Evolutionary conservation across 2,329 filamentous ascomycete genomes (phyloP).

Genomic region (Colletotrichum ledebouriae): DNA sequence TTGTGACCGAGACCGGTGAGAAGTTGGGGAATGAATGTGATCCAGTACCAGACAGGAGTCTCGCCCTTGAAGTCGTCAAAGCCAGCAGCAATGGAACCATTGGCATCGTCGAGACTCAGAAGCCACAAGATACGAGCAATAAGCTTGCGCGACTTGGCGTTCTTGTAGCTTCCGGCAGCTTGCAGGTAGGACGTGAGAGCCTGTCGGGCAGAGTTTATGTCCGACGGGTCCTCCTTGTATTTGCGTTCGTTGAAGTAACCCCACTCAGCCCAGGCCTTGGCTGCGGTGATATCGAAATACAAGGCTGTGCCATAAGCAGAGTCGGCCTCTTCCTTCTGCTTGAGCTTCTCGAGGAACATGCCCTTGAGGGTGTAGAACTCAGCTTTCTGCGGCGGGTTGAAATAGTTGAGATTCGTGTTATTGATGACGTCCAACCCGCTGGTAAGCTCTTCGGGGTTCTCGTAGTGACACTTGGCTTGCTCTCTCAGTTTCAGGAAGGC

Average conservation of each 20-base stretch:
- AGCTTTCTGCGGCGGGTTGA: conserved; percentile 94
- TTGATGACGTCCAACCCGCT: conserved; percentile 98
- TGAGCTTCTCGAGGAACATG: conserved; percentile 97
- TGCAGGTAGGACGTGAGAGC: conserved; percentile 97
- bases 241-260: conserved; percentile 97
- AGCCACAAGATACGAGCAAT: conserved; percentile 96
- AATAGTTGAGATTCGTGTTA: conserved; percentile 99
- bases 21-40: conserved; percentile 97
- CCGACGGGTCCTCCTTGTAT: conserved; percentile 90
- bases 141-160: conserved; percentile 93
- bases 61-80: conserved; percentile 99
- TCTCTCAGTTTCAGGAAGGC: conserved; percentile 98
- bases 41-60: conserved; percentile 99
- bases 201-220: conserved; percentile 87
- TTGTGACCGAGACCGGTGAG: conserved; percentile 92
- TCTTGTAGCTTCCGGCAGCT: conserved; percentile 96
- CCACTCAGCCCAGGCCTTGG: conserved; percentile 99
- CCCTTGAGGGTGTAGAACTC: conserved; percentile 99
- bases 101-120: conserved; percentile 90
- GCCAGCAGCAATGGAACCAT: conserved; percentile 83
- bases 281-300: conserved; percentile 94
- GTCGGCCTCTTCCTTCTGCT: conserved; percentile 91
- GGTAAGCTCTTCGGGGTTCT: conserved; percentile 91
- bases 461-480: conserved; percentile 98
- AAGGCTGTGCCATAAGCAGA: conserved; percentile 94